A percentile compares a stretch with the other conserved stretches of the same genome.
phyloP scores from a whole-genome alignment of 108 stramenopile genomes.

The Skeletonema marinoi region DNA sequence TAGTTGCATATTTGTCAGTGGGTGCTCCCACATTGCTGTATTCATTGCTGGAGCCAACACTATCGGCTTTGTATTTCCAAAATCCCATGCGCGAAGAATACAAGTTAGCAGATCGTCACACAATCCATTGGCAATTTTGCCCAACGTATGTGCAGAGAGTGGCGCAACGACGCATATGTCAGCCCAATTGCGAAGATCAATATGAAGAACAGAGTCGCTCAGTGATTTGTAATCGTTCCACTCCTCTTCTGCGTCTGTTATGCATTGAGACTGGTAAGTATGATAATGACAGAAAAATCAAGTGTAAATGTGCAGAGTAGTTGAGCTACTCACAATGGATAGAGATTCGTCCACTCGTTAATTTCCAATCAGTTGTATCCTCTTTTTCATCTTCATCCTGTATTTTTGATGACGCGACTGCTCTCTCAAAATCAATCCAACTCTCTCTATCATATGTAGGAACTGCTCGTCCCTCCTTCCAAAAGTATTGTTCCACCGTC shows the following conservation, averaged over 20 bases:
- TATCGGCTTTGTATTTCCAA: conserved; percentile 78
- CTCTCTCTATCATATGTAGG: conserved; percentile 52
- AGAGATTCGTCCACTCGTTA: conserved; percentile 26
- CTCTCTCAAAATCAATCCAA: conserved; percentile 55
- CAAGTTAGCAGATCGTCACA: conserved; percentile 90
- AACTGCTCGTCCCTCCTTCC: conserved; percentile 50
- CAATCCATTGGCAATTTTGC: conserved; percentile 82
- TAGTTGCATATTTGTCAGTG: conserved; percentile 72
- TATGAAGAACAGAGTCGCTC: conserved; percentile 89
- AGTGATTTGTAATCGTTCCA: conserved; percentile 77
- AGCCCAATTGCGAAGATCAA: conserved; percentile 91
- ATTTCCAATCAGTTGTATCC: conserved; percentile 21
- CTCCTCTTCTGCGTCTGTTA: conserved; percentile 74
- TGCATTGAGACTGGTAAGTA: conserved; percentile 1
- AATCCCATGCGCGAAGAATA: conserved; percentile 90
- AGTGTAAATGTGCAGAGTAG: conserved; percentile 2
- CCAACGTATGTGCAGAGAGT: conserved; percentile 84
- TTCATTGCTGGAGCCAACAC: conserved; percentile 94
- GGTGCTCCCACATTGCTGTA: conserved; percentile 94
- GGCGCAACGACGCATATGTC: conserved; percentile 85
- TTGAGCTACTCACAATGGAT: conserved; percentile 43
- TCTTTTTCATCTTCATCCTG: not conserved
- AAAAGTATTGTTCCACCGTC: conserved; percentile 74
- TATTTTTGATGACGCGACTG: not conserved
- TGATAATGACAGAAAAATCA: not conserved